Conservation (phyloP, 2,329 filamentous ascomycete species). For the Fusarium secorum region DNA sequence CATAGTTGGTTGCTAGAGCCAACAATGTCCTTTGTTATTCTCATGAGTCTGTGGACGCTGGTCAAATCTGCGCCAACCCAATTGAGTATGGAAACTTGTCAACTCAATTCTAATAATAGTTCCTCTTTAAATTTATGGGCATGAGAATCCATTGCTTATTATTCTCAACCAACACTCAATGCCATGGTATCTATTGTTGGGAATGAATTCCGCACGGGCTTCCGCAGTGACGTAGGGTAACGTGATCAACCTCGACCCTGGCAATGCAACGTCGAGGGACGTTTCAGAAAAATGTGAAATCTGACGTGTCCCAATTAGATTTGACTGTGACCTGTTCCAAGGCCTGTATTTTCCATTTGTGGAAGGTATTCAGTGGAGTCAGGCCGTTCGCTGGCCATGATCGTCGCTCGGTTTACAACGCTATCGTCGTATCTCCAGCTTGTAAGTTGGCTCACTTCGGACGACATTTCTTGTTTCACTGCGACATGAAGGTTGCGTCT, state of each 20-base stretch:
- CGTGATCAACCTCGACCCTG: not conserved
- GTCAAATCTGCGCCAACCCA: not conserved
- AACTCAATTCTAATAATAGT: not conserved
- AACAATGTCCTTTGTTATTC: not conserved
- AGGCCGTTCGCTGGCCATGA: not conserved
- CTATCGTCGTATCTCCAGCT: not conserved
- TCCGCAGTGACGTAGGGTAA: constrained; percentile 2
- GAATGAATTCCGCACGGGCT: not conserved
- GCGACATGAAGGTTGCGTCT: no score
- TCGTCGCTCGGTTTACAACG: not conserved
- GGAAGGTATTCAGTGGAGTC: not conserved
- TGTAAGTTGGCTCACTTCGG: not conserved
- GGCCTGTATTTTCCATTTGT: not conserved
- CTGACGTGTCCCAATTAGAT: not conserved
- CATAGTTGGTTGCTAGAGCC: not conserved
- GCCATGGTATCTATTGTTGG: not conserved
- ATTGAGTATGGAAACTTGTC: not conserved
- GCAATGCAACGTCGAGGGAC: not conserved
- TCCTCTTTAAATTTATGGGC: not conserved
- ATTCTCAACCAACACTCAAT: not conserved
- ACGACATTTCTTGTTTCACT: not conserved
- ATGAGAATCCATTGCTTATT: not conserved
- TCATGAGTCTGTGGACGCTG: accelerated
- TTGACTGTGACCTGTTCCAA: not conserved
- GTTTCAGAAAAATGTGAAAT: not conserved